phyloP scores from a whole-genome alignment of 179 eudicot genomes.

The Carnegiea gigantea region DNA sequence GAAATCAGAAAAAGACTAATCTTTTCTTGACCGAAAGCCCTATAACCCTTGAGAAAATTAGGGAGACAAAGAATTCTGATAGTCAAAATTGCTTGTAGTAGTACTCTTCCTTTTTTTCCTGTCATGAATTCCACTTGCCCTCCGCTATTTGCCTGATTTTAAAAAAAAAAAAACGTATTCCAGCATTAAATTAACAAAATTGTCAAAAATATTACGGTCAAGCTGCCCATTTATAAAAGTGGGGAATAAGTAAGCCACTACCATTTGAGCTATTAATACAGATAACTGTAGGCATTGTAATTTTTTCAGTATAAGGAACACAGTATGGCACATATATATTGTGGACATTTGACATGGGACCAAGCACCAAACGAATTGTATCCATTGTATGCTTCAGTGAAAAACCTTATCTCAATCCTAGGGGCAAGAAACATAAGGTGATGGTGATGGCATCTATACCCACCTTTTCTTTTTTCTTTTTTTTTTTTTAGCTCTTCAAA shows the following conservation, averaged over 20 bases:
- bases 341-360: not conserved
- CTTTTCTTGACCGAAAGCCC: not conserved
- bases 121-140: slow-evolving; percentile 18
- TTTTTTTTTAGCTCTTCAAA: not conserved
- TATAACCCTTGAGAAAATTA: not conserved
- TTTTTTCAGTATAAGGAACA: not conserved
- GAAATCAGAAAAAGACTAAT: not conserved
- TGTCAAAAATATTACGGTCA: not conserved
- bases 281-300: too few species aligned
- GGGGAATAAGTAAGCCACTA: not conserved
- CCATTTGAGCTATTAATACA: not conserved
- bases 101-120: slow-evolving; percentile 5
- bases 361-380: not conserved
- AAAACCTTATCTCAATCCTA: not conserved
- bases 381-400: not conserved
- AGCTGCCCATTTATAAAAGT: not conserved
- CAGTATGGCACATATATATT: not conserved
- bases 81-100: slow-evolving; percentile 1
- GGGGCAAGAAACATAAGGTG: not conserved
- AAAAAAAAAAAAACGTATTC: not conserved
- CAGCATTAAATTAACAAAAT: slow-evolving; percentile 12
- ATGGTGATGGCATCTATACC: not conserved
- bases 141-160: not conserved
- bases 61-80: not conserved
- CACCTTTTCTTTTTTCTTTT: not conserved